phyloP scores from a whole-genome alignment of 2,329 filamentous ascomycete species.

The Colletotrichum navitas region DNA sequence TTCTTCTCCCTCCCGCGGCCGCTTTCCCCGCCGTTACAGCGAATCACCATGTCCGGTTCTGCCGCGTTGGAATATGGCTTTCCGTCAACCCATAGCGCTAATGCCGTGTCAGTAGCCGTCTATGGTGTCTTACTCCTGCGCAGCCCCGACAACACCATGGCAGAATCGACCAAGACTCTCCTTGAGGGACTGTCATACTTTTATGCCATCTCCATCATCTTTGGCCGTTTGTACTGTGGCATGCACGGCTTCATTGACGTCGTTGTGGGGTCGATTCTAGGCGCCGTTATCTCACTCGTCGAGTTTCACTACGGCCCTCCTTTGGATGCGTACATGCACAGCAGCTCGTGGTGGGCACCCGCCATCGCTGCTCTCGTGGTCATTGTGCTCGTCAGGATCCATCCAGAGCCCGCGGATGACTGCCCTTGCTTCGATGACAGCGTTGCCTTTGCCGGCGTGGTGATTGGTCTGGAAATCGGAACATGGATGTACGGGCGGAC shows the following conservation, averaged over 20 bases:
- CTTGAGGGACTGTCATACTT: slow-evolving; percentile 81
- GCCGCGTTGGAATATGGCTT: slow-evolving; percentile 97
- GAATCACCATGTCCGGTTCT: slow-evolving; percentile 98
- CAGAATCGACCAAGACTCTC: slow-evolving; percentile 68
- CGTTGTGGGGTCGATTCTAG: slow-evolving; percentile 81
- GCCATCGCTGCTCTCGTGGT: slow-evolving; percentile 74
- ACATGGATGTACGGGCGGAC: slow-evolving; percentile 84
- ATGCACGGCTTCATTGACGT: slow-evolving; percentile 99
- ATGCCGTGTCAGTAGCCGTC: slow-evolving; percentile 92
- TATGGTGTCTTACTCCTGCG: slow-evolving; percentile 82
- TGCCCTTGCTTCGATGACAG: slow-evolving; percentile 98
- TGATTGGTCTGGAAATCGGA: slow-evolving; percentile 86
- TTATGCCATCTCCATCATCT: slow-evolving; percentile 89
- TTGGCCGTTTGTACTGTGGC: slow-evolving; percentile 94
- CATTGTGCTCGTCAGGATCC: slow-evolving; percentile 83
- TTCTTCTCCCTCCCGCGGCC: slow-evolving; percentile 92
- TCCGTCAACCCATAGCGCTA: slow-evolving; percentile 96
- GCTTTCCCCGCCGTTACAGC: slow-evolving; percentile 88
- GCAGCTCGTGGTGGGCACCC: slow-evolving; percentile 73
- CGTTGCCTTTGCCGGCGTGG: slow-evolving; percentile 90
- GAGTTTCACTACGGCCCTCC: slow-evolving; percentile 71
- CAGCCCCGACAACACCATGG: slow-evolving; percentile 72
- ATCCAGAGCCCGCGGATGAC: slow-evolving; percentile 96
- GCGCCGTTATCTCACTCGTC: slow-evolving; percentile 71
- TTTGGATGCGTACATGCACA: slow-evolving; percentile 79